These are phyloP conservation scores for Kwoniella shivajii DNA, from an alignment of 1,284 basidiomycete species.

Conservation along the genomic window DNA sequence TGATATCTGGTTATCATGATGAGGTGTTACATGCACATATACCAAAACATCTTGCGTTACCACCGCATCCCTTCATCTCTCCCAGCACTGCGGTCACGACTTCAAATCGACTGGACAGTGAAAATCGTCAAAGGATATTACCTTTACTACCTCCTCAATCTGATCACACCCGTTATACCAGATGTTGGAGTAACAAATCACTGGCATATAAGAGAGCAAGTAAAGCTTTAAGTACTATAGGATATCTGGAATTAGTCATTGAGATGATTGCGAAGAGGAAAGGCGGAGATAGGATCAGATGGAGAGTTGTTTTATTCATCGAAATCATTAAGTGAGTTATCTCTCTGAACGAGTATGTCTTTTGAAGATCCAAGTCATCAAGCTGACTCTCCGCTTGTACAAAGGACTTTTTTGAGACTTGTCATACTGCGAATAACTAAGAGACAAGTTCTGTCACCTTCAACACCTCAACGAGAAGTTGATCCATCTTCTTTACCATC, in stretches of 20 bases:
- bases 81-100: too few species aligned
- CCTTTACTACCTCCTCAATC: constrained; percentile 43
- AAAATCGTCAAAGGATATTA: constrained; percentile 15
- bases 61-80: constrained; percentile 57
- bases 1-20: constrained; percentile 68
- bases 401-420: constrained; percentile 73
- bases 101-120: too few species aligned
- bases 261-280: constrained; percentile 80
- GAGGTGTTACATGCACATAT: constrained; percentile 71
- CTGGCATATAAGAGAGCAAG: constrained; percentile 72
- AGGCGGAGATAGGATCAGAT: constrained; percentile 60
- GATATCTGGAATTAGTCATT: constrained; percentile 75
- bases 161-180: constrained; percentile 64
- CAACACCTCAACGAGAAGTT: constrained; percentile 80
- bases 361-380: background rate
- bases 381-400: background rate
- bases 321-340: constrained; percentile 75
- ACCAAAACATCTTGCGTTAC: constrained; percentile 64
- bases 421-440: constrained; percentile 69
- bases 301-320: constrained; percentile 71
- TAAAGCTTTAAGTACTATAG: constrained; percentile 70
- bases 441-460: constrained; percentile 70
- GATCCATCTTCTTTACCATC: constrained; percentile 68
- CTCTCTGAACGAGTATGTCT: too few species aligned
- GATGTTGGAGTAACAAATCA: constrained; percentile 73